Conservation (phyloP, 306 rosid genomes). For the Cicer bijugum region DNA sequence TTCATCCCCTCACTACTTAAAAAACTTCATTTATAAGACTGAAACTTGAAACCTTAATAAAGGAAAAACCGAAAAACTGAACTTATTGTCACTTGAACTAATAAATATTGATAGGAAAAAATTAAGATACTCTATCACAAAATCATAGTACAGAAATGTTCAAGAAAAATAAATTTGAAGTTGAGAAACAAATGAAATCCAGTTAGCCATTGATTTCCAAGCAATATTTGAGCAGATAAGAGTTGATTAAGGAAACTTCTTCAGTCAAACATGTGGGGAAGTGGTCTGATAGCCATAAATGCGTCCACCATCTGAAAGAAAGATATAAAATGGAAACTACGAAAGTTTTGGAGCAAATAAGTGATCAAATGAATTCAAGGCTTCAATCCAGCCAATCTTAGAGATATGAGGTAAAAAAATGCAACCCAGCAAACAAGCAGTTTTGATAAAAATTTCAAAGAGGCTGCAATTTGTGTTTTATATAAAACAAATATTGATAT, state of each 20-base stretch:
- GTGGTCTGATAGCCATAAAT: conserved; percentile 86
- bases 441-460: neutral
- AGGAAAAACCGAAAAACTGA: neutral
- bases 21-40: neutral
- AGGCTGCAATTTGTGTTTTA: neutral
- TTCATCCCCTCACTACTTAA: too few species aligned
- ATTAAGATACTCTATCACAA: conserved; percentile 19
- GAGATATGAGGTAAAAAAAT: neutral
- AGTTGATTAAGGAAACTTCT: conserved; percentile 9
- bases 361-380: conserved; percentile 1
- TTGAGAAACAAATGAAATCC: conserved; percentile 2
- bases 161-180: conserved; percentile 7
- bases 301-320: conserved; percentile 85
- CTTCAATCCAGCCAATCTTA: conserved; percentile 11
- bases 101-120: neutral
- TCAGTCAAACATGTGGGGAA: conserved; percentile 74
- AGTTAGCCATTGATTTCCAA: conserved; percentile 26
- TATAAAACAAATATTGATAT: neutral
- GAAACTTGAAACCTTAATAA: neutral
- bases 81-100: neutral
- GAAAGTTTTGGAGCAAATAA: conserved; percentile 13
- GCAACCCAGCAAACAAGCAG: conserved; percentile 5
- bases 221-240: neutral
- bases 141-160: neutral
- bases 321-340: neutral